A percentile compares a stretch with the other conserved stretches of the same genome.
Evolutionary conservation across 2,329 filamentous ascomycete species (phyloP).

Genomic region (Exophiala sp.): DNA sequence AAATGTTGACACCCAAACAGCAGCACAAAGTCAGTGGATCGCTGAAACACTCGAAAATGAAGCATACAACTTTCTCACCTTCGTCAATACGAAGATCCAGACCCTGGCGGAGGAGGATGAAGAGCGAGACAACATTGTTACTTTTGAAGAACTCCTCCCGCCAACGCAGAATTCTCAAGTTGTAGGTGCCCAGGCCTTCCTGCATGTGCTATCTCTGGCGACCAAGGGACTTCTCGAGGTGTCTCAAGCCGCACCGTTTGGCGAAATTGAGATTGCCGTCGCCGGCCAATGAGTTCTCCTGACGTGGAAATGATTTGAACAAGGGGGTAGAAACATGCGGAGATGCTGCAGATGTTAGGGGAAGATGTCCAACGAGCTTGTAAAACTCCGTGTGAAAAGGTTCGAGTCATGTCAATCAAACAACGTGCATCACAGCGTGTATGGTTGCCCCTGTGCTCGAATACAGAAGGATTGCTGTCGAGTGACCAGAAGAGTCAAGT

Average conservation of each 20-base stretch:
- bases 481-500: slow-evolving; percentile 7
- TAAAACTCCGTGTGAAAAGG: too few relatives aligned
- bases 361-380: neutral
- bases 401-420: neutral
- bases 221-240: slow-evolving; percentile 60
- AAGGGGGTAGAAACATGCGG: neutral
- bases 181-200: slow-evolving; percentile 68
- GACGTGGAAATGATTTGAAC: neutral
- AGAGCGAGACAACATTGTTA: slow-evolving; percentile 23
- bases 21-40: slow-evolving; percentile 43
- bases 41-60: slow-evolving; percentile 52
- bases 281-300: slow-evolving; percentile 1
- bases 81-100: slow-evolving; percentile 47
- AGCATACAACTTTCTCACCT: slow-evolving; percentile 57
- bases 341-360: neutral
- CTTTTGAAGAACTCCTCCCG: slow-evolving; percentile 66
- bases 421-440: neutral
- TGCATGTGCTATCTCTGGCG: slow-evolving; percentile 65
- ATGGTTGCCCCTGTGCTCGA: neutral
- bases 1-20: slow-evolving; percentile 46
- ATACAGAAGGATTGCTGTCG: neutral
- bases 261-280: slow-evolving; percentile 24
- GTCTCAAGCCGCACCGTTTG: slow-evolving; percentile 50
- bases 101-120: slow-evolving; percentile 26
- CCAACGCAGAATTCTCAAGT: slow-evolving; percentile 48